Percentiles rank a stretch among this genome's conserved stretches.
Conservation (phyloP, 805 yeast genomes). For the Yarrowia divulgata region DNA sequence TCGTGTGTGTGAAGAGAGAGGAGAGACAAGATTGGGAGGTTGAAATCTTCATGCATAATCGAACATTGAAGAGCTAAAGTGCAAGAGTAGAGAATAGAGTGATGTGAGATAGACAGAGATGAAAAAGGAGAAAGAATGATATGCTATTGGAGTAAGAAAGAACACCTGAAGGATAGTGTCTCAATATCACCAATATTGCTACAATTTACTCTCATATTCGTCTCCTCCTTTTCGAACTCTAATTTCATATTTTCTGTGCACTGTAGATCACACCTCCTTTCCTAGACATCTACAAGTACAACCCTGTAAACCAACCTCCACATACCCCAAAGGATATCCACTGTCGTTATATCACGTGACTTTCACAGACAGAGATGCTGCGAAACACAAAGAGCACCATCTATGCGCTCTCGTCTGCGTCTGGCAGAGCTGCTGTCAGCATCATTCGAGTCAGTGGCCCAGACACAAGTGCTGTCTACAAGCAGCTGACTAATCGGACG, state of each 20-base stretch:
- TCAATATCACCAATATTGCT: no score
- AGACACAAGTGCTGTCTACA: conserved; percentile 53
- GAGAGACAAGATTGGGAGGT: conserved; percentile 5
- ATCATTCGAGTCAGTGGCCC: conserved; percentile 85
- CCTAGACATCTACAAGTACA: no score
- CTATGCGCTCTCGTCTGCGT: conserved; percentile 87
- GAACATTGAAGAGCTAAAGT: neutral
- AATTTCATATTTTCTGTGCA: conserved; percentile 1
- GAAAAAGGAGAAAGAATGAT: no score
- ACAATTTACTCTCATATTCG: neutral
- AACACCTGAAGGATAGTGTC: no score
- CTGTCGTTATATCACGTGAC: neutral
- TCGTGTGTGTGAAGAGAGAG: neutral
- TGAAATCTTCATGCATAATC: conserved; percentile 24
- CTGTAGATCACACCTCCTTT: neutral
- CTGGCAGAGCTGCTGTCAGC: conserved; percentile 84
- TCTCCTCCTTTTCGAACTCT: neutral
- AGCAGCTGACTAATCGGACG: conserved; percentile 55
- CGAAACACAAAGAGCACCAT: conserved; percentile 59
- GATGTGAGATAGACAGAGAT: no score
- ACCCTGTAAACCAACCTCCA: no score
- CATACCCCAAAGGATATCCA: neutral
- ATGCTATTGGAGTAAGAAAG: no score
- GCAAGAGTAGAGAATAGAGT: neutral
- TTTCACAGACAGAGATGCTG: neutral